Conservation (phyloP, 306 rosid genomes). For the Citrullus amarus region DNA sequence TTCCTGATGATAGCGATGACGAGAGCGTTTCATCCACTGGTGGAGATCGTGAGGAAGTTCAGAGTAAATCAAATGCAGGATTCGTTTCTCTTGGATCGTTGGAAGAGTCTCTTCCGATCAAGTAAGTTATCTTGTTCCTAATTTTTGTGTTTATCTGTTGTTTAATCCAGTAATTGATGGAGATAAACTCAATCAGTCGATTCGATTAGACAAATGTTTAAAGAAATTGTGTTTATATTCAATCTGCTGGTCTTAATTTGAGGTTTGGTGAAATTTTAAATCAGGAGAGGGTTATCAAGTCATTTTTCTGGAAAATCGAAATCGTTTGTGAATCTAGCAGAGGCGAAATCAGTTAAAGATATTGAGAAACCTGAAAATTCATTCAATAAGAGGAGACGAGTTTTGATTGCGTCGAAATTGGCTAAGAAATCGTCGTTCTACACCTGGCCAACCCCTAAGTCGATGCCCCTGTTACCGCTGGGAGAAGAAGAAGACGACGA, state of each 20-base stretch:
- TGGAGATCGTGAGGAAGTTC: conserved; percentile 35
- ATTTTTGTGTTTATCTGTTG: background rate
- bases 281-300: conserved; percentile 82
- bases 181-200: background rate
- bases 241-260: background rate
- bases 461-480: conserved; percentile 78
- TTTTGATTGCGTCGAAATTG: conserved; percentile 58
- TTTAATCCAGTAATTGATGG: background rate
- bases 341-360: conserved; percentile 36
- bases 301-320: conserved; percentile 83
- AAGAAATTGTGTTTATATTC: background rate
- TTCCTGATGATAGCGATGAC: conserved; percentile 42
- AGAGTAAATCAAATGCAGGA: conserved; percentile 35
- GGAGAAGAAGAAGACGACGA: conserved; percentile 26
- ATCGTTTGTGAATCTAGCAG: conserved; percentile 60
- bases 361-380: conserved; percentile 62
- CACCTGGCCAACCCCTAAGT: conserved; percentile 56
- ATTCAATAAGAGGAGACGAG: conserved; percentile 69
- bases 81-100: conserved; percentile 38
- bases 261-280: background rate
- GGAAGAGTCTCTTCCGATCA: conserved; percentile 87
- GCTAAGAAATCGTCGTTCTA: conserved; percentile 52
- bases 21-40: conserved; percentile 25
- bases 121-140: conserved; percentile 27
- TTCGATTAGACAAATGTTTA: background rate